Evolutionary conservation across 2,329 filamentous ascomycete genomes (phyloP), one percentile per base, ranked within the genome.

Genomic region (Cladosporium sp.): DNA sequence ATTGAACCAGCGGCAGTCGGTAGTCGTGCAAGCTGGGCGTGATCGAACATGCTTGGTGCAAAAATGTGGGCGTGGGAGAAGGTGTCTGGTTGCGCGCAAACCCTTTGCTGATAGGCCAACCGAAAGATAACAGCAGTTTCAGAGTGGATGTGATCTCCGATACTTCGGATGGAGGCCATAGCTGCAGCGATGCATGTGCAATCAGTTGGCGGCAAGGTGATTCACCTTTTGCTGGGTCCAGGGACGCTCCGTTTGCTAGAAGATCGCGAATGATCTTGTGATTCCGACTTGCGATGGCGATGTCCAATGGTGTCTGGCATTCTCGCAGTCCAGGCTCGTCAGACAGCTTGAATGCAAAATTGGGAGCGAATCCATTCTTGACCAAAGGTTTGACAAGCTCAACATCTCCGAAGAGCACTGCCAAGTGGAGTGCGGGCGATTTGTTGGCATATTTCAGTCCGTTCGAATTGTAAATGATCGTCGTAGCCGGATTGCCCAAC

Each of bases 131-230:
- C 19, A 51, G 17, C 20, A 51, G 12, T 14, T 51, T 19, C 3
- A 51, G 49, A 2, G 22, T 15, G n/a, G 49, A 11, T 6, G 37
- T 9, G 14, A 51, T 15, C 6, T 51, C 49, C 14, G 49, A 9
- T 3, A 51, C 11, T n/a, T 37, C 34, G 11, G 36, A 11, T 6
- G 49, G 34, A 3, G 49, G 49, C 49, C 49, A 51, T n/a, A 51
- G 22, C 25, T 51, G 49, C 4, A 51, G 34, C 3, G 34, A 22
- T 12, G 49, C 5, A n/a, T 34, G 19, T 9, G 49, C 2, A 1
- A 51, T 38, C 9, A 51, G 49, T 11, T 51, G 49, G n/a, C 49
- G 49, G 36, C 49, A 51, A 28, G 36, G 49, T 30, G 49, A 51
- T 19, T 15, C 20, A 3, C 49, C 36, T 14, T 37, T 28, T 14